These are phyloP conservation scores for Actinidia arguta DNA, from an alignment of 179 eudicot genomes.

Conservation along the genomic window DNA sequence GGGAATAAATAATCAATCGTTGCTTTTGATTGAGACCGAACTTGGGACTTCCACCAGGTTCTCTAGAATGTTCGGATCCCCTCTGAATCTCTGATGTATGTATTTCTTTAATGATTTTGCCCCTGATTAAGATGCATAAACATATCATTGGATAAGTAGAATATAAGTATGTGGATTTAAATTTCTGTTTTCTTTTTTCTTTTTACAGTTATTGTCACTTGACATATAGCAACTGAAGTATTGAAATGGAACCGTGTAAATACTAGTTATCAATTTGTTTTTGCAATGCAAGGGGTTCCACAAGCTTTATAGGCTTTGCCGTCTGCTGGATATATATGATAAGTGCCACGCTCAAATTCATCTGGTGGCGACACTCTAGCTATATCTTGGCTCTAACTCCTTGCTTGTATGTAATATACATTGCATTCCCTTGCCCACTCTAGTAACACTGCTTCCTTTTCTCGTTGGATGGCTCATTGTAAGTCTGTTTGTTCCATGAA, in stretches of 20 bases:
- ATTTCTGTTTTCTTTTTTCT: background rate
- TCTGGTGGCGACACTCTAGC: too few species aligned
- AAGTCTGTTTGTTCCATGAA: background rate
- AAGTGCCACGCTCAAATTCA: too few species aligned
- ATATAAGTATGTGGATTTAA: background rate
- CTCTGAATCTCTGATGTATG: background rate
- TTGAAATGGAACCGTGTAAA: background rate
- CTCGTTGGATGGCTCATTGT: background rate
- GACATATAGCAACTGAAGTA: background rate
- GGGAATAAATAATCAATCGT: too few species aligned
- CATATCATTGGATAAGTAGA: too few species aligned
- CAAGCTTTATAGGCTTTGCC: background rate
- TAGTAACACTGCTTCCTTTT: background rate
- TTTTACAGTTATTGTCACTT: background rate
- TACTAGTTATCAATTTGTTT: background rate
- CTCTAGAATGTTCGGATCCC: background rate
- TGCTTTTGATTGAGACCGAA: background rate
- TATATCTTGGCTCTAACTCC: too few species aligned
- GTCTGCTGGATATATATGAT: background rate
- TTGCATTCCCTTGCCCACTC: background rate
- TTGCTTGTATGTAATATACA: too few species aligned
- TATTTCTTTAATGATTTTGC: background rate
- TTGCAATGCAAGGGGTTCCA: background rate
- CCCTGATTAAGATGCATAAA: too few species aligned
- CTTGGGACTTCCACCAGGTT: slow-evolving; percentile 4